Evolutionary conservation across 2,329 filamentous ascomycete species (phyloP).

Genomic region (Hypoxylon sp.): DNA sequence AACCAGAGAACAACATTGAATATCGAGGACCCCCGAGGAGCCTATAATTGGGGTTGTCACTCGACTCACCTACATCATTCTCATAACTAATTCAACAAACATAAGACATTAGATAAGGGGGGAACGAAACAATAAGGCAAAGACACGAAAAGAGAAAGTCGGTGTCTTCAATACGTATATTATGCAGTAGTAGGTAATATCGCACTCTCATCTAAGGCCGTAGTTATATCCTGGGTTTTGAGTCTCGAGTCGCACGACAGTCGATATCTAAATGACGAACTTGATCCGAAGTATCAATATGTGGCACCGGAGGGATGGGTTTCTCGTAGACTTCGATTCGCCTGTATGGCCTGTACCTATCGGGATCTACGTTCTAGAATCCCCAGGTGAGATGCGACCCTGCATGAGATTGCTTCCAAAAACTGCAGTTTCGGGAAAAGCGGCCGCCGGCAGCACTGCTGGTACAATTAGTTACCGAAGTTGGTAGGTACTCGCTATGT

Average conservation of each 20-base stretch:
- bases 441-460: slow-evolving; percentile 26
- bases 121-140: neutral
- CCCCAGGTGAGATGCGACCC: slow-evolving; percentile 34
- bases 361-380: slow-evolving; percentile 45
- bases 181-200: slow-evolving; percentile 14
- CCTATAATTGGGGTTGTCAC: neutral
- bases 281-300: slow-evolving; percentile 28
- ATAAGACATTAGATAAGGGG: neutral
- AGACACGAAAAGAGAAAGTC: slow-evolving; percentile 4
- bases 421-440: slow-evolving; percentile 34
- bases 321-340: slow-evolving; percentile 13
- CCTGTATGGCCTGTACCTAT: slow-evolving; percentile 19
- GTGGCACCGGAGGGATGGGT: slow-evolving; percentile 25
- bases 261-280: slow-evolving; percentile 29
- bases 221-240: slow-evolving; percentile 11
- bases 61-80: neutral
- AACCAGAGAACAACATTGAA: too few species aligned
- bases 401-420: slow-evolving; percentile 39
- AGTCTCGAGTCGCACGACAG: slow-evolving; percentile 30
- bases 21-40: neutral
- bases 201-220: slow-evolving; percentile 3
- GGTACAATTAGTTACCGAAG: slow-evolving; percentile 23
- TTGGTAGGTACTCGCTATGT: slow-evolving; percentile 32
- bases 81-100: neutral
- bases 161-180: slow-evolving; percentile 21